These are phyloP conservation scores for Fomitopsis betulina DNA, from an alignment of 1,284 basidiomycete species.

Conservation along the genomic window DNA sequence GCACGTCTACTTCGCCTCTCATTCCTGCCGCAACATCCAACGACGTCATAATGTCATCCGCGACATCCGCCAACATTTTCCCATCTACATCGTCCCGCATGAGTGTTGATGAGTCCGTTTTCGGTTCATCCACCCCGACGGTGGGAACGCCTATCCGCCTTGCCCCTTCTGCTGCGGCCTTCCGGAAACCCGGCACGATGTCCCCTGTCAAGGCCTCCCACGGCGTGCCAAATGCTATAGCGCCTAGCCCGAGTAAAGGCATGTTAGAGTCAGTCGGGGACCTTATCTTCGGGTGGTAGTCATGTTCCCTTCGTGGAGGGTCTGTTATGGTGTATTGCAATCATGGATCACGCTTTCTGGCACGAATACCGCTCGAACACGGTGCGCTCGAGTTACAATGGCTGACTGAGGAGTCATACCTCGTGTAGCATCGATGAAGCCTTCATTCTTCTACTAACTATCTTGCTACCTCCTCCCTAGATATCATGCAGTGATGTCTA, in stretches of 20 bases:
- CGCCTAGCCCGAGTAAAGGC: slow-evolving; percentile 41
- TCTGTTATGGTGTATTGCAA: background rate
- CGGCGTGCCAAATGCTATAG: slow-evolving; percentile 4
- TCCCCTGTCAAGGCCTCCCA: slow-evolving; percentile 2
- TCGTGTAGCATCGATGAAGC: too few relatives aligned
- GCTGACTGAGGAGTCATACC: too few relatives aligned
- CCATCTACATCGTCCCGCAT: slow-evolving; percentile 11
- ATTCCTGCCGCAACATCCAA: background rate
- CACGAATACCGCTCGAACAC: too few relatives aligned
- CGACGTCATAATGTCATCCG: slow-evolving; percentile 10
- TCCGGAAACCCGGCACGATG: slow-evolving; percentile 38
- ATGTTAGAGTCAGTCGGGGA: slow-evolving; percentile 71
- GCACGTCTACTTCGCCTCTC: background rate
- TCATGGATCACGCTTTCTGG: background rate
- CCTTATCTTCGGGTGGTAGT: slow-evolving; percentile 70
- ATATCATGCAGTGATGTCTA: too few relatives aligned
- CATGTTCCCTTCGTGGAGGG: background rate
- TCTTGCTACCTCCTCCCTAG: too few relatives aligned
- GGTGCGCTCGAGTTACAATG: too few relatives aligned
- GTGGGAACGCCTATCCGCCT: slow-evolving; percentile 57
- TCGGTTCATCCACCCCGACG: slow-evolving; percentile 21
- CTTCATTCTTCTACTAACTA: too few relatives aligned
- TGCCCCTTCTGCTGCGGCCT: slow-evolving; percentile 65
- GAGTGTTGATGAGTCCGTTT: slow-evolving; percentile 20
- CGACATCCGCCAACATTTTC: slow-evolving; percentile 17